Conservation (phyloP, 2,329 filamentous ascomycete species). For the Pseudogymnoascus sp. region DNA sequence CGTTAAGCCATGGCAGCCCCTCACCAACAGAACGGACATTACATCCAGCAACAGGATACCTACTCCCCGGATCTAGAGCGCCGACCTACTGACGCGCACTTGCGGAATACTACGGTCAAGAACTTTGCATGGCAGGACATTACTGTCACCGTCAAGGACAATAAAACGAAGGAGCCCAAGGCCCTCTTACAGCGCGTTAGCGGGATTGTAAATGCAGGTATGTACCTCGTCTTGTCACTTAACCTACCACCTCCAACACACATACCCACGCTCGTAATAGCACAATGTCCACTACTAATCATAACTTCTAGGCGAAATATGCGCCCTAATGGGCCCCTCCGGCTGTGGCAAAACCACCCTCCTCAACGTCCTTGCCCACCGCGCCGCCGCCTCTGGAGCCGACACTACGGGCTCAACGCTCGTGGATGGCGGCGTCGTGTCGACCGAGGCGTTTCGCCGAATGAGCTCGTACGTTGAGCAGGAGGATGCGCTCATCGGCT, state of each 20-base stretch:
- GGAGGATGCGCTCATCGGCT: constrained; percentile 76
- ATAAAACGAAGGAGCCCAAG: constrained; percentile 54
- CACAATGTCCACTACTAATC: not conserved
- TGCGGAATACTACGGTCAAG: constrained; percentile 56
- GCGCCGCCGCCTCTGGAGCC: constrained; percentile 43
- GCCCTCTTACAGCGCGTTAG: constrained; percentile 56
- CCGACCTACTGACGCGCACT: constrained; percentile 30
- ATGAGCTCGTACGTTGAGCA: constrained; percentile 79
- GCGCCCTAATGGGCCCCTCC: constrained; percentile 74
- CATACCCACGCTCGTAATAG: not conserved
- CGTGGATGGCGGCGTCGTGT: constrained; percentile 55
- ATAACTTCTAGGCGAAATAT: constrained; percentile 52
- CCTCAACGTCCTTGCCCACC: constrained; percentile 68
- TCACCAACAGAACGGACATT: not conserved
- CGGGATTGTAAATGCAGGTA: constrained; percentile 58
- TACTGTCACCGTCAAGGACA: constrained; percentile 66
- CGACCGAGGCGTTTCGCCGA: constrained; percentile 50
- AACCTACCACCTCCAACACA: not conserved
- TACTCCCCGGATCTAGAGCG: not conserved
- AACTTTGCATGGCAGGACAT: constrained; percentile 61
- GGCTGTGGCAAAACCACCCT: constrained; percentile 76
- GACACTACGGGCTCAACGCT: constrained; percentile 48
- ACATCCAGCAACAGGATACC: not conserved
- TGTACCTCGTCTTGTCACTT: constrained; percentile 10
- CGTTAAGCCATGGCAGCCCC: not conserved